These are phyloP conservation scores for Penicillium salamii DNA, from an alignment of 495 filamentous ascomycete species.

Conservation along the genomic window DNA sequence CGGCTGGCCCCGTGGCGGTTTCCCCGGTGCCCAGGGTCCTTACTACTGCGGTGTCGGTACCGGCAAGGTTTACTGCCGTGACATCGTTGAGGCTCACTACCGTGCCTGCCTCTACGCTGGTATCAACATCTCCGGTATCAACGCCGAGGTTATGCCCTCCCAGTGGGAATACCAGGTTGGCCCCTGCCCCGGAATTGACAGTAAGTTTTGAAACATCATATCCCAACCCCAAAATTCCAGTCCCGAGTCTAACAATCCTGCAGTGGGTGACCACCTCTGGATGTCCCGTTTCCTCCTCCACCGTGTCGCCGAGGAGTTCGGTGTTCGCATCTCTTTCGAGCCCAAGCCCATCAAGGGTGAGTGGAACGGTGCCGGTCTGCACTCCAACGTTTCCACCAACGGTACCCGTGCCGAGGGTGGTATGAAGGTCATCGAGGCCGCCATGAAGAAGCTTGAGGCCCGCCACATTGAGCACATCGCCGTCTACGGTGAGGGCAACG, in stretches of 20 bases:
- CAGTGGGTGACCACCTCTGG: conserved; percentile 97
- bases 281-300: conserved; percentile 93
- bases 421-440: conserved; percentile 86
- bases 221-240: not conserved
- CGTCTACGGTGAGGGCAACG: conserved; percentile 96
- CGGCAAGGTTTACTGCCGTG: conserved; percentile 96
- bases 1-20: conserved; percentile 95
- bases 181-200: conserved; percentile 85
- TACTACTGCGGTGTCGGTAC: conserved; percentile 99
- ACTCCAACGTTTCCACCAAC: conserved; percentile 90
- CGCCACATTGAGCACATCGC: conserved; percentile 94
- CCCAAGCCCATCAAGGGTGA: conserved; percentile 98
- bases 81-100: conserved; percentile 98
- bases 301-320: conserved; percentile 96
- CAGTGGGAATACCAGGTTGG: conserved; percentile 99
- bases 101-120: conserved; percentile 91
- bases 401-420: conserved; percentile 87
- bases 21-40: conserved; percentile 93
- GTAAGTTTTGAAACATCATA: conserved; percentile 42
- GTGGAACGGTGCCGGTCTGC: conserved; percentile 99
- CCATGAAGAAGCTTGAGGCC: conserved; percentile 83
- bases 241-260: conserved; percentile 6
- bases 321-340: conserved; percentile 91
- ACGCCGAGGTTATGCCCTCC: conserved; percentile 97
- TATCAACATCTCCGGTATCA: conserved; percentile 95